Evolutionary conservation across 768 basidiomycete species (phyloP).

Genomic region (Peribolospora baueri): DNA sequence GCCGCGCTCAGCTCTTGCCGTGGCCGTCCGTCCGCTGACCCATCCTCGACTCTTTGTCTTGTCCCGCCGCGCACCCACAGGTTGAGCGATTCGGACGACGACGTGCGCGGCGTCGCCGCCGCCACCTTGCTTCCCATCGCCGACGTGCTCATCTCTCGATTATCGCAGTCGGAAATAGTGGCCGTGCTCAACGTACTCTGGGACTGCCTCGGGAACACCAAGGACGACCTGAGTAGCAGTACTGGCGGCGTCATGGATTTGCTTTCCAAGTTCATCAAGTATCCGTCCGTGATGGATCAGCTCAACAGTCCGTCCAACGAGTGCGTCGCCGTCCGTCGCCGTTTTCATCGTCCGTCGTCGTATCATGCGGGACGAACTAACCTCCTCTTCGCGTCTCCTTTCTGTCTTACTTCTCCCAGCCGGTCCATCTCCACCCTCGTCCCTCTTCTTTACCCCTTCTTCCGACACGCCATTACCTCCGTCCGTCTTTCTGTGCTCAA

Average conservation of each 20-base stretch:
- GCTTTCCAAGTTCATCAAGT: constrained; percentile 19
- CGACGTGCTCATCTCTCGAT: constrained; percentile 44
- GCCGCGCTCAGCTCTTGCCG: too few species aligned
- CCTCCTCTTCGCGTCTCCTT: constrained; percentile 4
- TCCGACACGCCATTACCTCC: constrained; percentile 81
- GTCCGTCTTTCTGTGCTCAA: constrained; percentile 83
- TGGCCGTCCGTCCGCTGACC: too few species aligned
- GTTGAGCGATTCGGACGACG: constrained; percentile 73
- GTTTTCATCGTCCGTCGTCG: too few species aligned
- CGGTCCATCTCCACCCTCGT: constrained; percentile 57
- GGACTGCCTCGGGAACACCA: constrained; percentile 73
- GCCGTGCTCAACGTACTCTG: constrained; percentile 63
- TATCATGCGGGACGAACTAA: neutral
- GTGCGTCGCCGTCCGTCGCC: neutral
- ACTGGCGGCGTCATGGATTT: constrained; percentile 95
- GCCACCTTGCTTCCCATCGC: constrained; percentile 77
- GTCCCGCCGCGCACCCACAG: constrained; percentile 21
- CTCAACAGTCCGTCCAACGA: neutral
- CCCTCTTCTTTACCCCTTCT: constrained; percentile 77
- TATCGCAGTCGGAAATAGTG: constrained; percentile 41
- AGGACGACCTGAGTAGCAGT: constrained; percentile 87
- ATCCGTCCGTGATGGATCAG: neutral
- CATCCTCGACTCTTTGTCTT: too few species aligned
- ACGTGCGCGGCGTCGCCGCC: constrained; percentile 85
- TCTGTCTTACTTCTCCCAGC: constrained; percentile 22